phyloP scores from a whole-genome alignment of 345 rosid species.

The Citrus medica region DNA sequence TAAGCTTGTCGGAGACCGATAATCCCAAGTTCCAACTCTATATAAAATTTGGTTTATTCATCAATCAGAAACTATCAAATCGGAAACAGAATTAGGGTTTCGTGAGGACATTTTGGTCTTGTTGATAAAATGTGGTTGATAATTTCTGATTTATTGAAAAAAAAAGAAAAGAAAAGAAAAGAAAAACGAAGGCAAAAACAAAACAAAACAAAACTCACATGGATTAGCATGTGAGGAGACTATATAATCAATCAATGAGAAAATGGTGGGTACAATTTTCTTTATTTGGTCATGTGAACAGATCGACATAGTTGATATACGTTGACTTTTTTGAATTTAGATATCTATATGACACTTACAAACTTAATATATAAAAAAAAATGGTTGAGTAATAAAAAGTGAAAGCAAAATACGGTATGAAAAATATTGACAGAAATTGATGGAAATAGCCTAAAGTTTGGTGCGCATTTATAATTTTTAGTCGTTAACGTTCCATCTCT shows the following conservation, averaged over 20 bases:
- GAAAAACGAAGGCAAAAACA: not conserved
- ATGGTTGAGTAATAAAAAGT: not conserved
- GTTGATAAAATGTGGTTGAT: not conserved
- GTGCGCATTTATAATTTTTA: not conserved
- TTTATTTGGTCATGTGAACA: conserved; percentile 9
- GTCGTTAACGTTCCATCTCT: not conserved
- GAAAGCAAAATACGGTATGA: not conserved
- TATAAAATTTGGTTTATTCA: not conserved
- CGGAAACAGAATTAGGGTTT: not conserved
- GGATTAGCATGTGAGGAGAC: conserved; percentile 8
- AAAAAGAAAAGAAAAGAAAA: too few relatives aligned
- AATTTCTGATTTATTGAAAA: not conserved
- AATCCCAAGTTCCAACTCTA: not conserved
- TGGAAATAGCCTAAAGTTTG: not conserved
- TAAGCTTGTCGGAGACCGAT: conserved; percentile 5
- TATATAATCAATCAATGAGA: not conserved
- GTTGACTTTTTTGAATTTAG: too few relatives aligned
- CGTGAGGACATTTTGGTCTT: not conserved
- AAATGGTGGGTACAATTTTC: conserved; percentile 10
- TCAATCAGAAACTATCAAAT: not conserved
- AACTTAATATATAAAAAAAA: too few relatives aligned
- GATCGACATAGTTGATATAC: not conserved
- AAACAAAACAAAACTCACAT: conserved; percentile 1
- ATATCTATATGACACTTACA: not conserved
- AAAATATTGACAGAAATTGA: not conserved